phyloP scores from a whole-genome alignment of 1,284 basidiomycete species.

The Hymenochaete sp. region DNA sequence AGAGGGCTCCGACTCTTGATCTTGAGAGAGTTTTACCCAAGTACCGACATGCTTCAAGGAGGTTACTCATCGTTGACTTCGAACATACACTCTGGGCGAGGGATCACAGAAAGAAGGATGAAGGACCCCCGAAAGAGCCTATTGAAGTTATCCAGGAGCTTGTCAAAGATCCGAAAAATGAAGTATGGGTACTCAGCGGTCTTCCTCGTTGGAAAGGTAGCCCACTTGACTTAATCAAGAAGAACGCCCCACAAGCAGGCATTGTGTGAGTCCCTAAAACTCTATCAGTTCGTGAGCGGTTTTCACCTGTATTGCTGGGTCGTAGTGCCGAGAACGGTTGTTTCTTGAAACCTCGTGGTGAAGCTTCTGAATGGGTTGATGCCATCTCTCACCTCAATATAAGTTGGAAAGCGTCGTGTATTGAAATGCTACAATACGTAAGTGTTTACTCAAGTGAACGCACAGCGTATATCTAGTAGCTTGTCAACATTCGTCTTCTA shows the following conservation, averaged over 20 bases:
- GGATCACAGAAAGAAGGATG: conserved; percentile 37
- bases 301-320: conserved; percentile 5
- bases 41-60: conserved; percentile 53
- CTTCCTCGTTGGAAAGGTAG: conserved; percentile 47
- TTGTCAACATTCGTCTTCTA: conserved; percentile 25
- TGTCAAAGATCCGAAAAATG: conserved; percentile 56
- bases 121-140: conserved; percentile 46
- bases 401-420: conserved; percentile 69
- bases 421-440: conserved; percentile 78
- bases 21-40: conserved; percentile 44
- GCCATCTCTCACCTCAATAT: conserved; percentile 74
- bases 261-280: conserved; percentile 41
- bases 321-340: conserved; percentile 79
- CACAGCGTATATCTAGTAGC: conserved; percentile 2
- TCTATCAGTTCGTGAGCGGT: background rate
- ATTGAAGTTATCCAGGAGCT: conserved; percentile 54
- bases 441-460: conserved; percentile 25
- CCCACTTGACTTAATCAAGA: conserved; percentile 55
- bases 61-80: conserved; percentile 70
- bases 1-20: conserved; percentile 34
- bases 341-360: conserved; percentile 53
- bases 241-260: conserved; percentile 65
- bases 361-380: conserved; percentile 51
- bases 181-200: conserved; percentile 80
- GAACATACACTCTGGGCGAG: conserved; percentile 69